Percentiles rank a stretch among this genome's conserved stretches.
phyloP scores from a whole-genome alignment of 345 rosid genomes.

The Anastatica hierochuntica region DNA sequence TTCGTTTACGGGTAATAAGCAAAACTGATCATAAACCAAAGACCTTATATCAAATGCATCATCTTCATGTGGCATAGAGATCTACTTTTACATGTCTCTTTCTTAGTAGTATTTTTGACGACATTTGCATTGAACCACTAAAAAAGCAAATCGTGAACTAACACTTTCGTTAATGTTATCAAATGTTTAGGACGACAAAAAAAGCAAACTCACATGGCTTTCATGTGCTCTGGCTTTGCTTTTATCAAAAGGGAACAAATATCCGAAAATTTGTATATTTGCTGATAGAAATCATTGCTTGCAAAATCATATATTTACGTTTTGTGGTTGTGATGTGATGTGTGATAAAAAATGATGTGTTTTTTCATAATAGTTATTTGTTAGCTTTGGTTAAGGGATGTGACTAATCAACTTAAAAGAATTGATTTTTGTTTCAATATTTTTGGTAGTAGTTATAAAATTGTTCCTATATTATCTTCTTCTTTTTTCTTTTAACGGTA shows the following conservation, averaged over 20 bases:
- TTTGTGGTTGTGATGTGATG: not conserved
- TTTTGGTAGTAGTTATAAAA: too few species aligned
- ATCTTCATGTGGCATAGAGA: too few species aligned
- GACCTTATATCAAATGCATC: too few species aligned
- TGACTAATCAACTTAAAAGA: not conserved
- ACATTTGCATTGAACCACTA: not conserved
- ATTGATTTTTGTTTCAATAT: not conserved
- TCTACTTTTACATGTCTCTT: too few species aligned
- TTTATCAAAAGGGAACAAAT: not conserved
- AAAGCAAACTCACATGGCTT: constrained; percentile 13
- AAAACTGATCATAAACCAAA: too few species aligned
- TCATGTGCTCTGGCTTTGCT: constrained; percentile 1
- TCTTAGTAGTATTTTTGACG: not conserved
- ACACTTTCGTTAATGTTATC: too few species aligned
- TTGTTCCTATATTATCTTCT: not conserved
- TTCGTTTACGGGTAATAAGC: constrained; percentile 56
- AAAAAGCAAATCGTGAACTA: too few species aligned
- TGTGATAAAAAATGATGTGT: not conserved
- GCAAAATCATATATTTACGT: not conserved
- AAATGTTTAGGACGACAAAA: too few species aligned
- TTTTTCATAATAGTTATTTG: too few species aligned
- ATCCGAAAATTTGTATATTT: not conserved
- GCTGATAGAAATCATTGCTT: constrained; percentile 2
- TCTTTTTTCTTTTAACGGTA: too few species aligned
- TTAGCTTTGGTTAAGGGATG: not conserved